Evolutionary conservation across 1,284 basidiomycete genomes (phyloP).

Genomic region (Waitea zeae): DNA sequence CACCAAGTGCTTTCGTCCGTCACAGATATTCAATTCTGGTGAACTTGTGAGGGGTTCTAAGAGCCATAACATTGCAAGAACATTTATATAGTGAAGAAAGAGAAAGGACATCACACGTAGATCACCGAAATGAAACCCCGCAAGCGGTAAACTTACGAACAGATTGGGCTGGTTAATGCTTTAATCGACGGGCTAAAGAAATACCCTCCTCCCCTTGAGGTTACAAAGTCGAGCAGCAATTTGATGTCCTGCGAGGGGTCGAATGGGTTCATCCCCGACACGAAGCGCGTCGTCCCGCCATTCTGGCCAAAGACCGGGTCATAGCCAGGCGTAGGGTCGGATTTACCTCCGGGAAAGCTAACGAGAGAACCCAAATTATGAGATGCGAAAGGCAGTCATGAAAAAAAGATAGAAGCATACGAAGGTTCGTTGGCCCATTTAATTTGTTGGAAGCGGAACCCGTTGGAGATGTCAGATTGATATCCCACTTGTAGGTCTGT

Average conservation of each 20-base stretch:
- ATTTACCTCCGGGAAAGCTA: constrained; percentile 11
- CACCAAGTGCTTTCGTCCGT: too few species aligned
- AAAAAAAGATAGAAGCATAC: too few species aligned
- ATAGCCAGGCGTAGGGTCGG: constrained; percentile 10
- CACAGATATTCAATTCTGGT: too few species aligned
- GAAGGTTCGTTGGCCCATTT: constrained; percentile 16
- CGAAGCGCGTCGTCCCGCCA: constrained; percentile 10
- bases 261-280: constrained; percentile 24
- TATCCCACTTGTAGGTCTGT: constrained; percentile 17
- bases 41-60: too few species aligned
- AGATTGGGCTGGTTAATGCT: too few species aligned
- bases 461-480: constrained; percentile 24
- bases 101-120: too few species aligned
- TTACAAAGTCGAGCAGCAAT: constrained; percentile 15
- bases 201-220: constrained; percentile 22
- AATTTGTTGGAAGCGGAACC: constrained; percentile 30
- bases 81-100: too few species aligned
- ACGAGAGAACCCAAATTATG: too few species aligned
- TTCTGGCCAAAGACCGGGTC: constrained; percentile 27
- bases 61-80: too few species aligned
- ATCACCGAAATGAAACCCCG: too few species aligned
- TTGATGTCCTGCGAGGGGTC: constrained; percentile 12
- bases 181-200: constrained; percentile 26
- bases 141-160: too few species aligned
- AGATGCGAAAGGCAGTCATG: too few species aligned